A percentile compares a stretch with the other conserved stretches of the same genome.
Conservation (phyloP, 139 green algal species). For the Ettlia oleoabundans region DNA sequence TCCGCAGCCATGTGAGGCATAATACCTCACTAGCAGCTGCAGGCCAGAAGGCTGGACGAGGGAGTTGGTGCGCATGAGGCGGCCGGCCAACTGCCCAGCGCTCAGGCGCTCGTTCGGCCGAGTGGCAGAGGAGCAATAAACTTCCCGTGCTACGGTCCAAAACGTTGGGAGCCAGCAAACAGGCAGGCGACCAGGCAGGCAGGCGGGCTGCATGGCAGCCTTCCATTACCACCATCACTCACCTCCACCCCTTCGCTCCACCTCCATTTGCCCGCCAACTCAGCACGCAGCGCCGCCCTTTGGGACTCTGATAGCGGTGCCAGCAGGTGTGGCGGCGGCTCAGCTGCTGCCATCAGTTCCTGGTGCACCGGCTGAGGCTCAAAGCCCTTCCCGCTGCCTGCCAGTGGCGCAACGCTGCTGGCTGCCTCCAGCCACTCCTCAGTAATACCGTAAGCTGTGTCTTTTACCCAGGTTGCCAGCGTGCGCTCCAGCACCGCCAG, state of each 20-base stretch:
- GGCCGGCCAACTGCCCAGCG: not conserved
- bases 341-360: not conserved
- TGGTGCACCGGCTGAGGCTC: not conserved
- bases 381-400: not conserved
- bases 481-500: conserved; percentile 28
- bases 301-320: conserved; percentile 26
- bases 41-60: no score
- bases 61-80: no score
- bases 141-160: no score
- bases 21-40: conserved; percentile 27
- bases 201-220: not conserved
- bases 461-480: conserved; percentile 31
- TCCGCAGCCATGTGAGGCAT: conserved; percentile 14
- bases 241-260: conserved; percentile 25
- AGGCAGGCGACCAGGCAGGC: no score
- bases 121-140: not conserved
- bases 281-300: conserved; percentile 4
- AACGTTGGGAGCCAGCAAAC: no score
- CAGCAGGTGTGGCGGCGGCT: conserved; percentile 1
- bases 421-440: conserved; percentile 25
- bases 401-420: not conserved
- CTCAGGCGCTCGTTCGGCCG: not conserved
- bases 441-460: not conserved
- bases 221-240: not conserved
- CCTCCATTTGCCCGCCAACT: conserved; percentile 2